Percentiles rank a stretch among this genome's conserved stretches.
Evolutionary conservation across 2,329 filamentous ascomycete genomes (phyloP).

Genomic region (Fusarium nanum): DNA sequence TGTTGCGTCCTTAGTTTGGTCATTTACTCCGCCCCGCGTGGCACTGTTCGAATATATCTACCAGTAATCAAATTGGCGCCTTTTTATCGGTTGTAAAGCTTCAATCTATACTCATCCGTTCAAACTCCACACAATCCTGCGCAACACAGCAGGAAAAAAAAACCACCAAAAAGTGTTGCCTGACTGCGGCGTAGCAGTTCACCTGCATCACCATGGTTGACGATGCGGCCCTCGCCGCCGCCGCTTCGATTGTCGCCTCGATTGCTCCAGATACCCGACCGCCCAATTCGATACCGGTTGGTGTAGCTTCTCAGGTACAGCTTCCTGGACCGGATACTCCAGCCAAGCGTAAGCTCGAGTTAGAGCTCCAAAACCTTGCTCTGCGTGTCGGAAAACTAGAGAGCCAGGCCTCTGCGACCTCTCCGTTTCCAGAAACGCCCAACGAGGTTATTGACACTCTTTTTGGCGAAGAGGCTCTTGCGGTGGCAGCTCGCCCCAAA

Average conservation of each 20-base stretch:
- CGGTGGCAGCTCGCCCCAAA: conserved; percentile 57
- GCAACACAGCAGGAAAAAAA: not conserved
- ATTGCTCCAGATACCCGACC: conserved; percentile 60
- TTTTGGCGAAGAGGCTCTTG: conserved; percentile 66
- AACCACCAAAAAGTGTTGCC: conserved; percentile 15
- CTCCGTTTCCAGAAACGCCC: conserved; percentile 81
- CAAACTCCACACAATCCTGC: conserved; percentile 20
- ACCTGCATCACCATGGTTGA: conserved; percentile 59
- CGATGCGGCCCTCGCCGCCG: conserved; percentile 65
- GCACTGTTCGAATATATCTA: conserved; percentile 16
- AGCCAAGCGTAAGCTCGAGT: conserved; percentile 83
- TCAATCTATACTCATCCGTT: conserved; percentile 9
- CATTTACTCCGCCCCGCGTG: conserved; percentile 18
- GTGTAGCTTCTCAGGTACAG: conserved; percentile 65
- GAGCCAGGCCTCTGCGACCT: conserved; percentile 73
- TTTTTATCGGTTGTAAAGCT: conserved; percentile 14
- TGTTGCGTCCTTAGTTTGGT: conserved; percentile 36
- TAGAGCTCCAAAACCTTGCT: conserved; percentile 82
- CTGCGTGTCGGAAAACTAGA: conserved; percentile 85
- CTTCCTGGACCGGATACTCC: conserved; percentile 81
- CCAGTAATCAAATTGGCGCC: conserved; percentile 11
- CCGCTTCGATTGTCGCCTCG: conserved; percentile 64
- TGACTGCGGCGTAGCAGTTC: conserved; percentile 47
- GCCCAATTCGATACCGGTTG: conserved; percentile 54
- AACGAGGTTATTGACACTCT: conserved; percentile 77